These are phyloP conservation scores for Sambucus nigra DNA, from an alignment of 129 eudicot species.

Conservation along the genomic window DNA sequence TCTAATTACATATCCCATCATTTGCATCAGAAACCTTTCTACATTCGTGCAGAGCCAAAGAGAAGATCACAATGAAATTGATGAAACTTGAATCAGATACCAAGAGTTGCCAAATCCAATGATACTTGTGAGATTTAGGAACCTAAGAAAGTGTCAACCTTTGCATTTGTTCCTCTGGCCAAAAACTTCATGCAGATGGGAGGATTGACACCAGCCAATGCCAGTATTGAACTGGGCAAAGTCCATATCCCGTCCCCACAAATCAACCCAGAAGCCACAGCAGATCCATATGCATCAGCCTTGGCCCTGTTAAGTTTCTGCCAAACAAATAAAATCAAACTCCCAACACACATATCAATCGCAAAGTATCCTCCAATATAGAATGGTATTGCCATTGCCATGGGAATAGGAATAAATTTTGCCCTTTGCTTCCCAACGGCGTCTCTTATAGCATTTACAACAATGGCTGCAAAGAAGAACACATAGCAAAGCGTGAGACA, in stretches of 20 bases:
- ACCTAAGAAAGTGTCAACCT: constrained; percentile 44
- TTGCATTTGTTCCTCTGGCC: constrained; percentile 34
- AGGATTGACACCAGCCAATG: constrained; percentile 76
- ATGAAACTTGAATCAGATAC: neutral
- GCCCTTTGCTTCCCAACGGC: constrained; percentile 37
- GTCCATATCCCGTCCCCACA: constrained; percentile 98
- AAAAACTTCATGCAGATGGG: constrained; percentile 96
- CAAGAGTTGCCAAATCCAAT: neutral
- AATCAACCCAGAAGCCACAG: constrained; percentile 97
- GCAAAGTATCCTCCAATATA: constrained; percentile 71
- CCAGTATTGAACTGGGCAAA: constrained; percentile 73
- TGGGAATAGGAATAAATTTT: constrained; percentile 71
- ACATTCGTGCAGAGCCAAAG: neutral
- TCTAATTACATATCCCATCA: too few species aligned
- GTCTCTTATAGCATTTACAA: constrained; percentile 56
- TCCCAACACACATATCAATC: constrained; percentile 94
- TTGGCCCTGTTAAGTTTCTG: constrained; percentile 49
- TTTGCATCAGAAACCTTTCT: too few species aligned
- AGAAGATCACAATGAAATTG: neutral
- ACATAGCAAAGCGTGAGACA: constrained; percentile 66
- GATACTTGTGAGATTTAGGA: constrained; percentile 5
- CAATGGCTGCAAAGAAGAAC: constrained; percentile 52
- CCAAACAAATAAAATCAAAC: constrained; percentile 74
- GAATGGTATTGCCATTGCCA: constrained; percentile 99
- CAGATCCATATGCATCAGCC: constrained; percentile 83